Evolutionary conservation across 352 stramenopile species (phyloP).

Genomic region (Halophytophthora polymorphica): DNA sequence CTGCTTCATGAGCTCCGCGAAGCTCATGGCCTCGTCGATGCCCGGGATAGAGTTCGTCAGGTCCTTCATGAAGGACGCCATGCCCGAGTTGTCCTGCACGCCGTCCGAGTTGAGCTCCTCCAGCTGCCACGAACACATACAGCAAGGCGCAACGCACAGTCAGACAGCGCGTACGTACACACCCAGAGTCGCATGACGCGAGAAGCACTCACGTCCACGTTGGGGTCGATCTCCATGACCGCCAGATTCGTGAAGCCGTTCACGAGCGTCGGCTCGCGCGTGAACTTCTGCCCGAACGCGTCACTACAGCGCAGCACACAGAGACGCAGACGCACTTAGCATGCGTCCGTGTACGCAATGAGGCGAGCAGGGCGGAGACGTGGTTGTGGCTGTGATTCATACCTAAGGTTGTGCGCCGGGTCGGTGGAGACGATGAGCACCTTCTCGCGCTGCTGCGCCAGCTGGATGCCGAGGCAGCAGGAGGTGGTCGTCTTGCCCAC

Average conservation of each 20-base stretch:
- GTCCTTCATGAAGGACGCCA: constrained; percentile 95
- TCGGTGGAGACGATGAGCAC: constrained; percentile 99
- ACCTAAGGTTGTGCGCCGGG: constrained; percentile 98
- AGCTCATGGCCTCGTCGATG: constrained; percentile 99
- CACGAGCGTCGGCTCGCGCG: constrained; percentile 95
- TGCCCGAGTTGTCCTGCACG: constrained; percentile 84
- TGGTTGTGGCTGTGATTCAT: neutral
- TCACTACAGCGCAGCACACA: constrained; percentile 61
- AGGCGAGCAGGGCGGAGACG: neutral
- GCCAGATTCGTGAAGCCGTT: constrained; percentile 97
- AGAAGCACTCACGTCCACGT: constrained; percentile 62
- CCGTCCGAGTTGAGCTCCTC: constrained; percentile 82
- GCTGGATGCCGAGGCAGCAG: constrained; percentile 94
- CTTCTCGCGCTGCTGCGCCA: constrained; percentile 90
- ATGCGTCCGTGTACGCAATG: neutral
- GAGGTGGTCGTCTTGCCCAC: constrained; percentile 98
- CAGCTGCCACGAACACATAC: constrained; percentile 31
- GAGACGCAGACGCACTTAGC: neutral
- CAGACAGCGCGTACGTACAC: neutral
- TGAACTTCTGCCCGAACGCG: constrained; percentile 99
- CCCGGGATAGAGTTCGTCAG: constrained; percentile 97
- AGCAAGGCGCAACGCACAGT: constrained; percentile 8
- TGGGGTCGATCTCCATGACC: constrained; percentile 98
- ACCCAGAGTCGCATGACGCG: neutral
- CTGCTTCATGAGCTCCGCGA: constrained; percentile 98